These are phyloP conservation scores for Annulohypoxylon bovei DNA, from an alignment of 495 filamentous ascomycete genomes.

Conservation along the genomic window DNA sequence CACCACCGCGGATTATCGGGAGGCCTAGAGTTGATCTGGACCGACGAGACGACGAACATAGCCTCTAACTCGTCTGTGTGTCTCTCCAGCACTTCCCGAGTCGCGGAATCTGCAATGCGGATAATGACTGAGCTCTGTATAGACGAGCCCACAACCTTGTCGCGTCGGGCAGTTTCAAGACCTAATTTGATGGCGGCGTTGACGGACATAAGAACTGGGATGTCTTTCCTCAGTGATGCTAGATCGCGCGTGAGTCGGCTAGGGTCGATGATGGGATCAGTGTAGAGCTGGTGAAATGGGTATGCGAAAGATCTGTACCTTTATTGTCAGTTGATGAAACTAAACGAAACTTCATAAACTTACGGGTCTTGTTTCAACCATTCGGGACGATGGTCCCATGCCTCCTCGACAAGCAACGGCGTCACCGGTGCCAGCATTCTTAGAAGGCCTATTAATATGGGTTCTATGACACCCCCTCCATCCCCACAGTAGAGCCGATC, in stretches of 20 bases:
- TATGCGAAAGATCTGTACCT: conserved; percentile 39
- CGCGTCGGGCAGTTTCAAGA: conserved; percentile 72
- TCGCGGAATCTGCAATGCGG: conserved; percentile 41
- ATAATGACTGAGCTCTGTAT: conserved; percentile 75
- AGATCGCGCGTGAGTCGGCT: conserved; percentile 45
- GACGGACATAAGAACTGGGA: conserved; percentile 66
- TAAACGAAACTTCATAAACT: conserved; percentile 10
- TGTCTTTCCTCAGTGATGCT: conserved; percentile 53
- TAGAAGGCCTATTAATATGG: conserved; percentile 75
- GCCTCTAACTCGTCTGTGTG: conserved; percentile 71
- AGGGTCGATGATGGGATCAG: conserved; percentile 49
- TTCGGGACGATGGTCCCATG: conserved; percentile 79
- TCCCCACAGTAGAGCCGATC: conserved; percentile 87
- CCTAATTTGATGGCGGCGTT: conserved; percentile 71
- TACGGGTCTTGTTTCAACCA: conserved; percentile 63
- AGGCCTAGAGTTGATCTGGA: conserved; percentile 59
- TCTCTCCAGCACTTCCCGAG: conserved; percentile 55
- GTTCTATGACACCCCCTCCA: conserved; percentile 71
- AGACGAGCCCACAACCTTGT: conserved; percentile 76
- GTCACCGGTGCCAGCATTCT: conserved; percentile 82
- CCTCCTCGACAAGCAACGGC: conserved; percentile 86
- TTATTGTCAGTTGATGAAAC: not conserved
- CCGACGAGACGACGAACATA: conserved; percentile 80
- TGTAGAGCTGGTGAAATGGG: conserved; percentile 56
- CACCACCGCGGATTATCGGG: conserved; percentile 59